Base-by-base conservation (phyloP, 768 basidiomycete genomes). In the Mycena polygramma region DNA sequence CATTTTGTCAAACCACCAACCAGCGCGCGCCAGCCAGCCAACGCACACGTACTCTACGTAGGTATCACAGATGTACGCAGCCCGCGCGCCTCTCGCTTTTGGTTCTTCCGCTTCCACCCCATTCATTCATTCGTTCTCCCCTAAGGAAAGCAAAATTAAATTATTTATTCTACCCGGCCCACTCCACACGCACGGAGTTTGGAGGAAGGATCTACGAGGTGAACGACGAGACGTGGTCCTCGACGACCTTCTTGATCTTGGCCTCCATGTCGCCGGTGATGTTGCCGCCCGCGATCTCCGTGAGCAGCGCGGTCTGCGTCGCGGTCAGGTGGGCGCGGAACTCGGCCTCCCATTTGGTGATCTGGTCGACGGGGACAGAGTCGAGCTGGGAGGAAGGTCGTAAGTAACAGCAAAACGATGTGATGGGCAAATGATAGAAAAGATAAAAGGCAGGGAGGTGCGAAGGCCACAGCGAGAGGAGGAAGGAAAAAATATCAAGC, bases 231-330 rank as follows among this genome's bases (percentile, higher is more conserved):
- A 95, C 94, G 75, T 95, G 94, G 76, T 94, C 93, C 84, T 95
- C 94, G 26, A 96, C 94, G 75, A 91, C 92, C 87, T 92, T 94
- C 94, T 96, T 97, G 83, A 97, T 97, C 89, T 95, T 90, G 53
- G 85, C 89, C 87, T 98, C 97, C 71, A 98, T 88, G 78, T 96
- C 95, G 70, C 92, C 90, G 66, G 94, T 95, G 77, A 98, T 92
- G 70, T 83, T 87, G 67, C 97, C 98, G 71, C 86, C 85, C 59
- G 91, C 83, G 74, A 99, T 97, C 83, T 97, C 94, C 78, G 89
- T 85, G 53, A 99, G 91, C 76, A 99, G 91, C 41, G 86, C 75
- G 57, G 79, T 70, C 83, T 99, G 94, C 62, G 93, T 84, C 66
- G 92, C 83, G 48, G 90, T 83, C 75, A 99, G 87, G 85, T 96